A percentile compares a stretch with the other conserved stretches of the same genome.
These are phyloP conservation scores for Canariomyces notabilis DNA, from an alignment of 2,329 filamentous ascomycete genomes.

Conservation along the genomic window DNA sequence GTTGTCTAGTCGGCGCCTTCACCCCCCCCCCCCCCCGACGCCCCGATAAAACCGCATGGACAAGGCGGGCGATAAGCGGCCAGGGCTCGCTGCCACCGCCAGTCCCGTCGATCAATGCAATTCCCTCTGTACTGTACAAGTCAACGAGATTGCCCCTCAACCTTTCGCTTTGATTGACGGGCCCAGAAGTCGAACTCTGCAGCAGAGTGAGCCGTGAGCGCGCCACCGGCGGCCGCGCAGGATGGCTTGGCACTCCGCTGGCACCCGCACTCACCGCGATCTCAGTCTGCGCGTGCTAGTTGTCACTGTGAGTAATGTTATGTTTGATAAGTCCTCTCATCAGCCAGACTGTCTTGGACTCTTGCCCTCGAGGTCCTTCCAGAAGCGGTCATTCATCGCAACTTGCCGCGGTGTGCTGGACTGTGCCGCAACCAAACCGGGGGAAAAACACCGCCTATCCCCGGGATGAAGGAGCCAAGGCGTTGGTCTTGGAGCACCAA, in stretches of 20 bases:
- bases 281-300: no score
- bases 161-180: no score
- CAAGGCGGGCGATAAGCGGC: no score
- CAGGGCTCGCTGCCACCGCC: no score
- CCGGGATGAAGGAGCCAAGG: background rate
- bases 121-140: no score
- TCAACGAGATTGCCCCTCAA: no score
- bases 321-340: background rate
- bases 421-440: background rate
- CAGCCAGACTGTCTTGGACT: background rate
- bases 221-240: background rate
- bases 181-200: no score
- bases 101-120: no score
- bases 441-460: background rate
- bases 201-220: background rate
- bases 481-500: background rate
- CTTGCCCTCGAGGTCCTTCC: no score
- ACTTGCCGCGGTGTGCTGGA: background rate
- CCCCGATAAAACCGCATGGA: no score
- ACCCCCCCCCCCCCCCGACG: no score
- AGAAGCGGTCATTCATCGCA: no score
- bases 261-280: background rate
- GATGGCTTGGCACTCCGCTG: background rate
- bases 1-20: background rate
- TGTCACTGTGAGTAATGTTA: background rate